These are phyloP conservation scores for Kwoniella newhampshirensis DNA, from an alignment of 768 basidiomycete species.

Conservation along the genomic window DNA sequence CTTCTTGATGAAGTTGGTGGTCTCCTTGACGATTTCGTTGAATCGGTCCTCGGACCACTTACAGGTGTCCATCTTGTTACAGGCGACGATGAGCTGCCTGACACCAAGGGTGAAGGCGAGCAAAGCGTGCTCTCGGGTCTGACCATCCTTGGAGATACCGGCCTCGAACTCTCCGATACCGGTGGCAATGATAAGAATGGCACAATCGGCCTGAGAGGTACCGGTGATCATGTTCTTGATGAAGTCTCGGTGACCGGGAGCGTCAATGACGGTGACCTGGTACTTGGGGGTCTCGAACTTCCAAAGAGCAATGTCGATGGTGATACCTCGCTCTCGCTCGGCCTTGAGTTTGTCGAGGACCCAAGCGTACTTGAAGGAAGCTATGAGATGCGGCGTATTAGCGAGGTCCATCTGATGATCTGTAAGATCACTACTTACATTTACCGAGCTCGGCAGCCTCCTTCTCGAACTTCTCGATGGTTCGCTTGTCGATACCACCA, in stretches of 20 bases:
- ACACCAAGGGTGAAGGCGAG: conserved; percentile 99
- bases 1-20: conserved; percentile 97
- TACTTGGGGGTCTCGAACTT: conserved; percentile 99
- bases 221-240: conserved; percentile 99
- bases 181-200: conserved; percentile 97
- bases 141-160: conserved; percentile 99
- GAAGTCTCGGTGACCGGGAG: conserved; percentile 96
- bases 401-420: conserved; percentile 23
- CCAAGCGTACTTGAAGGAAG: conserved; percentile 71
- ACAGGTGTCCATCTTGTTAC: conserved; percentile 99
- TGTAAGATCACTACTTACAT: conserved; percentile 79
- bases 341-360: conserved; percentile 99
- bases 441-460: conserved; percentile 99
- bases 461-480: conserved; percentile 91
- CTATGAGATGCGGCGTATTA: conserved; percentile 22
- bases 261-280: conserved; percentile 90
- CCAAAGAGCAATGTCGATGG: conserved; percentile 99
- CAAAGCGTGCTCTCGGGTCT: conserved; percentile 99
- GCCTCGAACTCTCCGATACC: conserved; percentile 99
- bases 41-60: conserved; percentile 99
- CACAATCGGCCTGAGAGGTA: conserved; percentile 99
- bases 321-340: conserved; percentile 99
- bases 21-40: conserved; percentile 99
- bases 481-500: conserved; percentile 97
- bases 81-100: conserved; percentile 90